Conservation (phyloP, 106 monocot genomes). For the Acorus calamus region DNA sequence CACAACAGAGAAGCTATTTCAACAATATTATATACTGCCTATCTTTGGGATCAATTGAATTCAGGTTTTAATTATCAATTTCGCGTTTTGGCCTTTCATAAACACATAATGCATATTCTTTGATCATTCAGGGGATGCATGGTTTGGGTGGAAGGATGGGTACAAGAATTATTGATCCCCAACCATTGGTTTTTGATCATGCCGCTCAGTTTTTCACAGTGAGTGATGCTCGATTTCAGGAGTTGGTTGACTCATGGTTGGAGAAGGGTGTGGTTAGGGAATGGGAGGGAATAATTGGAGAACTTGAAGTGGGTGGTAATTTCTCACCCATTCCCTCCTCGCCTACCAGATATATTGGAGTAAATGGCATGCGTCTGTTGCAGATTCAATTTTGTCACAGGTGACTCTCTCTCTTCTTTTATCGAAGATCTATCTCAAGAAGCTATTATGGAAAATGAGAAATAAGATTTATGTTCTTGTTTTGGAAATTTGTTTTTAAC, state of each 20-base stretch:
- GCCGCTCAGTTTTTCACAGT: conserved; percentile 93
- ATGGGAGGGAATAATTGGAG: conserved; percentile 70
- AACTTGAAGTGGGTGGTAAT: conserved; percentile 53
- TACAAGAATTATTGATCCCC: conserved; percentile 44
- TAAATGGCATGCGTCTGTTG: conserved; percentile 77
- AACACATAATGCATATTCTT: not conserved
- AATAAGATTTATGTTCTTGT: too few species aligned
- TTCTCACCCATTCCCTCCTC: conserved; percentile 43
- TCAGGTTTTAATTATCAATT: too few species aligned
- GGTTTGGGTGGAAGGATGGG: conserved; percentile 91
- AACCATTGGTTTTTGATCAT: conserved; percentile 75
- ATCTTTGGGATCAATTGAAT: too few species aligned
- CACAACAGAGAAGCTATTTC: too few species aligned
- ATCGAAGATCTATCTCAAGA: not conserved
- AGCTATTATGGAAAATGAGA: too few species aligned
- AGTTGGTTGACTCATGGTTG: conserved; percentile 64
- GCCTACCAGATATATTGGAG: conserved; percentile 47
- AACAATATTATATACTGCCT: too few species aligned
- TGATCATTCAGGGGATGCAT: conserved; percentile 54
- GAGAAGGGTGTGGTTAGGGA: conserved; percentile 55
- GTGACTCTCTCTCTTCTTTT: conserved; percentile 3
- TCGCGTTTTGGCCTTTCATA: not conserved
- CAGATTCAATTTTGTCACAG: conserved; percentile 66
- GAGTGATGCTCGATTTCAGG: conserved; percentile 57
- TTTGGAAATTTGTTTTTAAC: too few species aligned